Conservation (phyloP, 139 green algal species). For the Chlamydomonas sp. region DNA sequence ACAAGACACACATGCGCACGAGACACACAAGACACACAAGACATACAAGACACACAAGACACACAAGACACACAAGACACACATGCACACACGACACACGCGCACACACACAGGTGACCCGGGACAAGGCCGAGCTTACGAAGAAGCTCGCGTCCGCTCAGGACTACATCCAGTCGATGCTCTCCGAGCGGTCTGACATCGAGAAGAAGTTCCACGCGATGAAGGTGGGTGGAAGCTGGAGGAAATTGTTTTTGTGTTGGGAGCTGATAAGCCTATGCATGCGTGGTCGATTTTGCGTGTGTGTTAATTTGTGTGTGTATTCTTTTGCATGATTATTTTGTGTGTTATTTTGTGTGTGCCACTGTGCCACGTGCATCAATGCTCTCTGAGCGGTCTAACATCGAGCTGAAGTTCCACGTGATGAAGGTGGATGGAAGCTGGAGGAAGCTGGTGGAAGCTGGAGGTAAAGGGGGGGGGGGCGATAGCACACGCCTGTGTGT, state of each 20-base stretch:
- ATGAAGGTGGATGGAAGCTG: too few species aligned
- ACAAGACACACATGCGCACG: neutral
- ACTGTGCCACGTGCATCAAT: too few species aligned
- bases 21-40: constrained; percentile 3
- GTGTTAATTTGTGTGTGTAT: too few species aligned
- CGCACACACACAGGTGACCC: constrained; percentile 5
- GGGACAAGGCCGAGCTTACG: constrained; percentile 21
- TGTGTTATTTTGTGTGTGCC: too few species aligned
- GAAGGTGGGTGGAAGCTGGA: too few species aligned
- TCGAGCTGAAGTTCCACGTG: constrained; percentile 54
- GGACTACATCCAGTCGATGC: constrained; percentile 35
- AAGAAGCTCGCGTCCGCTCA: constrained; percentile 38
- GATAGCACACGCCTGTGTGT: too few species aligned
- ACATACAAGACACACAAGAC: too few species aligned
- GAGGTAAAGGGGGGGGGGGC: constrained; percentile 42
- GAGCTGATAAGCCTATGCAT: neutral
- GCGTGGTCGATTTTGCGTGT: too few species aligned
- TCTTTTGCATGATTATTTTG: too few species aligned
- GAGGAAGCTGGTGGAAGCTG: constrained; percentile 31
- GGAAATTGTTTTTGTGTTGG: neutral
- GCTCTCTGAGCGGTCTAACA: constrained; percentile 36
- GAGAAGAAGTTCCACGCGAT: constrained; percentile 57
- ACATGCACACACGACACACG: neutral
- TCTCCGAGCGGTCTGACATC: constrained; percentile 38
- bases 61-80: too few species aligned